Conservation (phyloP, 2,329 filamentous ascomycete genomes). For the Tolypocladium guangdongense region DNA sequence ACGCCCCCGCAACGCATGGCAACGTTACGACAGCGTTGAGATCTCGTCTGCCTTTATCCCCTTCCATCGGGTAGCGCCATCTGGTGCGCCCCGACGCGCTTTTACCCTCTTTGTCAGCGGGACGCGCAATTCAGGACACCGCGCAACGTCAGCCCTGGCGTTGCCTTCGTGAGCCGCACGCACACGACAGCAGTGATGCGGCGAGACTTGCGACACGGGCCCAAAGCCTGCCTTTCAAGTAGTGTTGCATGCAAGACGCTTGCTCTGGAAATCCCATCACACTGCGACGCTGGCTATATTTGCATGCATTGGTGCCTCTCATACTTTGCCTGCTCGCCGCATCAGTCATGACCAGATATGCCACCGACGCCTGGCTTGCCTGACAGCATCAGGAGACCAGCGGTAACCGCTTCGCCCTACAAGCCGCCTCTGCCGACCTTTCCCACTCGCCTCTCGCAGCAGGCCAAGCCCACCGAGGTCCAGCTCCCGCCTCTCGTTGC, state of each 20-base stretch:
- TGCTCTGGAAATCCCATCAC: background rate
- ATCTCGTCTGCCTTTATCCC: background rate
- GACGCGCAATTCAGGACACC: conserved; percentile 20
- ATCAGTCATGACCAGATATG: conserved; percentile 18
- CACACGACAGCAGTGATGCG: background rate
- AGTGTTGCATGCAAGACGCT: background rate
- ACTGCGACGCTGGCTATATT: too few relatives aligned
- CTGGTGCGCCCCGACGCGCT: background rate
- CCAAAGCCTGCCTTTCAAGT: background rate
- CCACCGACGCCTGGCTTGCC: conserved; percentile 14
- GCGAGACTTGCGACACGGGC: background rate
- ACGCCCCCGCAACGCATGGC: background rate
- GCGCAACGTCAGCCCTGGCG: conserved; percentile 17
- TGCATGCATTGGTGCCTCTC: background rate
- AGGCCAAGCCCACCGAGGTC: conserved; percentile 18
- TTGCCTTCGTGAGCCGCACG: conserved; percentile 1
- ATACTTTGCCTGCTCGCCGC: background rate
- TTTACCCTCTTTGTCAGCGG: conserved; percentile 14
- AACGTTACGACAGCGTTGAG: background rate
- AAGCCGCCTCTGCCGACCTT: conserved; percentile 24
- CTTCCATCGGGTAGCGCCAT: background rate
- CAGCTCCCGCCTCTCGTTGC: conserved; percentile 24
- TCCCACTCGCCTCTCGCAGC: conserved; percentile 16
- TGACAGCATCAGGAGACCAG: conserved; percentile 14
- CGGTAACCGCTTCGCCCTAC: conserved; percentile 6